Base-by-base conservation (phyloP, 495 filamentous ascomycete species). In the Melanomma pulvis-pyrius region DNA sequence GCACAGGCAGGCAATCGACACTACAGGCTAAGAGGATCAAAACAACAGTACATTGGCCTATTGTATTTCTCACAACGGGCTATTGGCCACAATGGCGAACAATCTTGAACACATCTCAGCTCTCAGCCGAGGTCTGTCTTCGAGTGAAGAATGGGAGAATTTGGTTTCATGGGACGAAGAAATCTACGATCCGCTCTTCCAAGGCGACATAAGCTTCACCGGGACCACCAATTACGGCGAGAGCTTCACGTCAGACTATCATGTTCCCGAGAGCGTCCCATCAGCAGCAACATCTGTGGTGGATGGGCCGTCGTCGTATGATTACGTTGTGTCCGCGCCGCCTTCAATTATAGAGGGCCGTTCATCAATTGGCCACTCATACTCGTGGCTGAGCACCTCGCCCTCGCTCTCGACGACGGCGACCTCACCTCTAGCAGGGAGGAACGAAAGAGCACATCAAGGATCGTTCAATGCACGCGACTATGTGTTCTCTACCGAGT, bases 181-280 rank as follows among this genome's bases (percentile, higher is more conserved):
- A 24, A 2, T 68, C 28, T 69, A 61, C 48, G 65, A 72, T 39
- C 52, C 65, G 0, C 49, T 68, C 21, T 72, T 65, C 57, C 65
- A 68, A 64, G 60, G 59, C 26, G 69, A 71, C 54, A n/a, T 29
- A 21, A 60, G 50, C 32, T 55, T 68, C 32, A 39, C 61, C 13
- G 48, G 60, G 4, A 28, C 30, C 32, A 19, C 24, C 24, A 36
- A 63, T 25, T 36, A 46, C 26, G 17, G 25, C 30, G 8, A 34
- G 24, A 54, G 24, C 36, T 59, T 39, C 34, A 24, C 46, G 26
- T 41, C 24, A 22, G 46, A 65, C 29, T 59, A 41, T 25, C 53
- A 68, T 32, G 30, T 60, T 19, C 19, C 50, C 21, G 63, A 67
- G 24, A 59, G 57, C 52, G 47, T 67, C 29, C 59, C 59, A 50